Evolutionary conservation across 495 filamentous ascomycete species (phyloP).

Genomic region (Xylaria venustula): DNA sequence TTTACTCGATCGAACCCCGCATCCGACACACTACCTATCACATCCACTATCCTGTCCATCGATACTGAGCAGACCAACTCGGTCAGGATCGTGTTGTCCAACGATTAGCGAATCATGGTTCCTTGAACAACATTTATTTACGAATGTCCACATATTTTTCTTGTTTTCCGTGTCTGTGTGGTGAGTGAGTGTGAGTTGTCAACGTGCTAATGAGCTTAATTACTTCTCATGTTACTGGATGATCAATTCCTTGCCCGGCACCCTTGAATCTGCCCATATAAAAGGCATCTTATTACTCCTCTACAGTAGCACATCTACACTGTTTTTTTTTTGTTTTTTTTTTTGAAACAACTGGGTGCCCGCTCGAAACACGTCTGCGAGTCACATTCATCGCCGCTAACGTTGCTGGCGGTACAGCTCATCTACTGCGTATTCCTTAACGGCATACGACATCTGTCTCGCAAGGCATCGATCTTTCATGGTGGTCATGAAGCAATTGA

Average conservation of each 20-base stretch:
- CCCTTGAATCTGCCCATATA: neutral
- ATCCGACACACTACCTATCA: neutral
- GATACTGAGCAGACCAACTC: too few species aligned
- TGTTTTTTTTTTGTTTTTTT: neutral
- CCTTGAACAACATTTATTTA: too few species aligned
- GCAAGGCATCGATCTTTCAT: too few species aligned
- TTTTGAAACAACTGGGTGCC: neutral
- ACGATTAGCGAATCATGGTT: too few species aligned
- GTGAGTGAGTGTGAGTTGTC: neutral
- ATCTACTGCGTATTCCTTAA: neutral
- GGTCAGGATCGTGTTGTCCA: neutral
- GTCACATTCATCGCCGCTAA: neutral
- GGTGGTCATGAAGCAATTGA: too few species aligned
- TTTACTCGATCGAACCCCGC: constrained; percentile 5
- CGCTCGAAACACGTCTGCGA: neutral
- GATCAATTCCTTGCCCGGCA: neutral
- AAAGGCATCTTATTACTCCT: neutral
- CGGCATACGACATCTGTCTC: neutral
- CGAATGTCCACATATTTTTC: too few species aligned
- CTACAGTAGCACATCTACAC: too few species aligned
- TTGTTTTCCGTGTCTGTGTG: neutral
- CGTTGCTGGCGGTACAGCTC: neutral
- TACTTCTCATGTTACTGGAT: too few species aligned
- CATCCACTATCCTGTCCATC: too few species aligned
- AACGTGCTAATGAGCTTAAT: neutral